Evolutionary conservation across 164 flowering plant species (phyloP).

Genomic region (Piper longum): DNA sequence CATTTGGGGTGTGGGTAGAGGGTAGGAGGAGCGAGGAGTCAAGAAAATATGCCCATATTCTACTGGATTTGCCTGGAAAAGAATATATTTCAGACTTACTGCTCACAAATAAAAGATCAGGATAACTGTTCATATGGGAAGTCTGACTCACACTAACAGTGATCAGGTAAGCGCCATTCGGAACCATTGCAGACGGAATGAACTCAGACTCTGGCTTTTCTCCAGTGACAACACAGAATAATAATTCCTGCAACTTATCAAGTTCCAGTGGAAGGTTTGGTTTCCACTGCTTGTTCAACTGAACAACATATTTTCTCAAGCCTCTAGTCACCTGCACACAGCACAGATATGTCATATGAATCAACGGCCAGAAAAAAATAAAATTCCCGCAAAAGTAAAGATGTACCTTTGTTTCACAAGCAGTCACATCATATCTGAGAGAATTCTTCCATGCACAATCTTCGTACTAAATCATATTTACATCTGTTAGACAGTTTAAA

Average conservation of each 20-base stretch:
- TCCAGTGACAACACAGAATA: slow-evolving; percentile 15
- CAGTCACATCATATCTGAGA: slow-evolving; percentile 23
- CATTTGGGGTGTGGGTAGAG: background rate
- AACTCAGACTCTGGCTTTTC: slow-evolving; percentile 15
- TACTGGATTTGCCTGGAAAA: slow-evolving; percentile 19
- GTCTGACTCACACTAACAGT: slow-evolving; percentile 14
- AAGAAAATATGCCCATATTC: slow-evolving; percentile 29
- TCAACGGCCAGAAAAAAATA: no score
- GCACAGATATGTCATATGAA: background rate
- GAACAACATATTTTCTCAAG: slow-evolving; percentile 18
- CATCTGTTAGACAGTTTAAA: no score
- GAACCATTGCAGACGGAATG: slow-evolving; percentile 16
- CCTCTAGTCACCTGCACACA: slow-evolving; percentile 17
- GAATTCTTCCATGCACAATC: slow-evolving; percentile 19
- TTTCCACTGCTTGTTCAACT: slow-evolving; percentile 17
- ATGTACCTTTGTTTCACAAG: slow-evolving; percentile 24
- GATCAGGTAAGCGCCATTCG: slow-evolving; percentile 12
- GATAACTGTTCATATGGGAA: background rate
- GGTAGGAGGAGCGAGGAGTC: slow-evolving; percentile 9
- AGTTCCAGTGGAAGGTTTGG: background rate
- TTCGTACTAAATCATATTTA: slow-evolving; percentile 19
- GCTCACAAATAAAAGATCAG: background rate
- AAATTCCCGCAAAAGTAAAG: background rate
- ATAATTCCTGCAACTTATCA: slow-evolving; percentile 7
- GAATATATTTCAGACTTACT: background rate